Conservation (phyloP, 106 monocot genomes). For the Acorus calamus region DNA sequence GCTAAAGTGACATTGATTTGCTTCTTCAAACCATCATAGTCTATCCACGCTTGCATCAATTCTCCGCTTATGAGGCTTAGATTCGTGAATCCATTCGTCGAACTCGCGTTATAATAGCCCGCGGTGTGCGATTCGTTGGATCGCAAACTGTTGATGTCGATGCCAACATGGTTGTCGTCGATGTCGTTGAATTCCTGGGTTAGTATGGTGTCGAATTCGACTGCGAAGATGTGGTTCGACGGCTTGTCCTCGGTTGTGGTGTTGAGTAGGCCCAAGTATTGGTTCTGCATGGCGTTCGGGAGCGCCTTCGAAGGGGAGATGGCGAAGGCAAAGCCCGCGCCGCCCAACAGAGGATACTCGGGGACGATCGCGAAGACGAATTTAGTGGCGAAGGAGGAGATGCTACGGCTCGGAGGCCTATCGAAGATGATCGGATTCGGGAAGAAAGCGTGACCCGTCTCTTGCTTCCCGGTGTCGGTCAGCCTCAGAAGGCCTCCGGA, state of each 20-base stretch:
- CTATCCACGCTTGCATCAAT: conserved; percentile 8
- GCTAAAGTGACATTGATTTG: conserved; percentile 2
- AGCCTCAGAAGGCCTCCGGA: conserved; percentile 23
- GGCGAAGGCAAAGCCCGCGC: conserved; percentile 23
- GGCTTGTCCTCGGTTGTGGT: conserved; percentile 8
- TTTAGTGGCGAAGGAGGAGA: conserved; percentile 21
- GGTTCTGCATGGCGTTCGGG: conserved; percentile 2
- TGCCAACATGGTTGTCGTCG: conserved; percentile 21
- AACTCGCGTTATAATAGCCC: neutral
- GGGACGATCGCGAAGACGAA: conserved; percentile 24
- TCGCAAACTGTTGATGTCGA: conserved; percentile 14
- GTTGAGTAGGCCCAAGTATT: conserved; percentile 36
- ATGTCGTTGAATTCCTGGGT: conserved; percentile 14
- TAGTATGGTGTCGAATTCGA: conserved; percentile 35
- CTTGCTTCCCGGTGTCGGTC: conserved; percentile 16
- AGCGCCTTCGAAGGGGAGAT: conserved; percentile 9
- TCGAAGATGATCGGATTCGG: conserved; percentile 10
- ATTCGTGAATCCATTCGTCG: neutral
- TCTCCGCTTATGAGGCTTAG: conserved; percentile 8
- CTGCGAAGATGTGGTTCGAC: conserved; percentile 10
- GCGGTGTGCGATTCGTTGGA: conserved; percentile 6
- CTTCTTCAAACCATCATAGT: neutral
- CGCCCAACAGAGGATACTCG: conserved; percentile 8
- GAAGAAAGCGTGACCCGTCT: conserved; percentile 16
- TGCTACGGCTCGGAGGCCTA: neutral